A percentile compares a stretch with the other conserved stretches of the same genome.
phyloP scores from a whole-genome alignment of 768 basidiomycete genomes.

The Boletus tomentosulus region DNA sequence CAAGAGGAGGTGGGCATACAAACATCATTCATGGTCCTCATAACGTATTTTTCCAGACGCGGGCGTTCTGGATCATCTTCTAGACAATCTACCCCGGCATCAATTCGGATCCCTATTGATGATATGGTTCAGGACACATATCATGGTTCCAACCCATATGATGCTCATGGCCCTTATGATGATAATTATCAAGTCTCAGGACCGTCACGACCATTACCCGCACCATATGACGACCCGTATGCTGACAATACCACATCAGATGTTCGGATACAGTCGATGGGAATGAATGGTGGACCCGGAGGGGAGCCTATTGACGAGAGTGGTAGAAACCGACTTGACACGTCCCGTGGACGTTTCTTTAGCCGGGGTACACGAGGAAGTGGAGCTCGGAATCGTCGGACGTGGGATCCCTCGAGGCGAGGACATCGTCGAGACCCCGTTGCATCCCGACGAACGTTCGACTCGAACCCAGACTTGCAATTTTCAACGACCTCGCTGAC shows the following conservation, averaged over 20 bases:
- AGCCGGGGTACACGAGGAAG: conserved; percentile 27
- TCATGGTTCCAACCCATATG: conserved; percentile 58
- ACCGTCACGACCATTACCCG: conserved; percentile 59
- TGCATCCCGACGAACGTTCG: conserved; percentile 28
- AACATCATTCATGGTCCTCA: not conserved
- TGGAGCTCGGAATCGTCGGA: conserved; percentile 14
- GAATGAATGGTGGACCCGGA: conserved; percentile 3
- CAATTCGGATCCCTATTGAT: conserved; percentile 51
- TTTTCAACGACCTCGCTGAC: conserved; percentile 42
- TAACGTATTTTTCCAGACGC: conserved; percentile 38
- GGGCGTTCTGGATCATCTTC: conserved; percentile 52
- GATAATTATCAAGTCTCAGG: conserved; percentile 49
- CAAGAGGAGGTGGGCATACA: conserved; percentile 51
- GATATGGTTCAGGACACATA: conserved; percentile 46
- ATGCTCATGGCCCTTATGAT: conserved; percentile 66
- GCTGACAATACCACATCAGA: conserved; percentile 42
- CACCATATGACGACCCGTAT: conserved; percentile 81
- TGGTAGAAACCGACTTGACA: not conserved
- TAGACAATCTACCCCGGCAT: conserved; percentile 50
- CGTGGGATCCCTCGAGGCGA: conserved; percentile 19
- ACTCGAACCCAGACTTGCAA: conserved; percentile 26
- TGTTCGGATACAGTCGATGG: not conserved
- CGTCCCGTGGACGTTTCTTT: conserved; percentile 20
- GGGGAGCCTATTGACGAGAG: conserved; percentile 26
- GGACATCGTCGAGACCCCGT: conserved; percentile 7